Evolutionary conservation across 2,329 filamentous ascomycete species (phyloP), one percentile per base, ranked within the genome.

Genomic region (Cordyceps farinosa): DNA sequence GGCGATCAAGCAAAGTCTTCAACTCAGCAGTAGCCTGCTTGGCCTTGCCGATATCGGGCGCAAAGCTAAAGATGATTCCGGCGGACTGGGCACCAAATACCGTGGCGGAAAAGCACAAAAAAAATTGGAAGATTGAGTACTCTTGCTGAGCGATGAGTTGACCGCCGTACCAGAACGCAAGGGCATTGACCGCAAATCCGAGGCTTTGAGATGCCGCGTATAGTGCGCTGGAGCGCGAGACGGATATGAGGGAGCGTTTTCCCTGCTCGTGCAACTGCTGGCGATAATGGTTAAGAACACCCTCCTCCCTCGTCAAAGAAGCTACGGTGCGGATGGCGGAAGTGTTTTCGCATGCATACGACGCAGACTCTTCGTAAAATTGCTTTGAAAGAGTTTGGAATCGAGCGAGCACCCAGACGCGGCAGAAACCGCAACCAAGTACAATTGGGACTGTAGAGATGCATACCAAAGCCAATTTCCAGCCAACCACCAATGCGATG

Each of bases 291-390:
- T 69, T 64, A 34, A 74, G 72, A 54, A 88, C 85, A 52, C 76
- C 75, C 60, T 82, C 75, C 68, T 88, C 85, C 75, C 88, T 81
- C 1, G 82, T 84, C 11, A 88, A 73, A 3, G 82, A 79, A 0
- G 82, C 76, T 3, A 87, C 85, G 0, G 85, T 87, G 22, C 85
- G 78, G 67, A 87, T 84, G 0, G 84, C 84, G 5, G 27, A 13
- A 11, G 15, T 2, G 80, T 78, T 8, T 87, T 82, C 69, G 87
- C 85, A 9, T 3, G 48, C 48, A 11, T 32, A 34, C 5, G 29
- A 3, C 10, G 48, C 48, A 3, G 48, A 52, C 13, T 32, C 30
- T 32, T 17, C 11, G 11, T 22, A 22, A 22, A 22, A 22, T 22
- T 22, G 22, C 22, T 22, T 22, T 22, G 22, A 22, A 22, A 22